Conservation (phyloP, 2,329 filamentous ascomycete genomes). For the Aspergillus terreus region DNA sequence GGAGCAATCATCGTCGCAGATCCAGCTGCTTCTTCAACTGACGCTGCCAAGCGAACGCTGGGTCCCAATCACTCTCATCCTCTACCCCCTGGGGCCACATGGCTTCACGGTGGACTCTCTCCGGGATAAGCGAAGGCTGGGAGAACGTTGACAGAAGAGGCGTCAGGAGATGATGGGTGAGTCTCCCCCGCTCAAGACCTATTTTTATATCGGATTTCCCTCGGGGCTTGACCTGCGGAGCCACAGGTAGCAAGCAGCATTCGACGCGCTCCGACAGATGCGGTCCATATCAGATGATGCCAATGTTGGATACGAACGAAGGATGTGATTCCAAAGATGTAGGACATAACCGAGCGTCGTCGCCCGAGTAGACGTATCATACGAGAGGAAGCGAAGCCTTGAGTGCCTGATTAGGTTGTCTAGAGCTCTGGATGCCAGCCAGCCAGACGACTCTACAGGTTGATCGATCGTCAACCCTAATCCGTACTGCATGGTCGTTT, state of each 20-base stretch:
- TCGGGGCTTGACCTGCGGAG: background rate
- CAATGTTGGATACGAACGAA: background rate
- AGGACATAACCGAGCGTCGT: background rate
- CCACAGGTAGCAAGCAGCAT: background rate
- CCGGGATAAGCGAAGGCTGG: constrained; percentile 12
- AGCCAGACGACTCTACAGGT: too few species aligned
- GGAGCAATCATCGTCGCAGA: constrained; percentile 12
- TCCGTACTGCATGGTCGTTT: too few species aligned
- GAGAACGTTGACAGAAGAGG: constrained; percentile 6
- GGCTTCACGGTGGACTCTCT: constrained; percentile 7
- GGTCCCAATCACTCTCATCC: constrained; percentile 3
- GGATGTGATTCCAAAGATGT: background rate
- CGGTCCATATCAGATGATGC: background rate
- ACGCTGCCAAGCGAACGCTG: constrained; percentile 2
- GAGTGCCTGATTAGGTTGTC: background rate
- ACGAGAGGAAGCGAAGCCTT: background rate
- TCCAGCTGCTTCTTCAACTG: background rate
- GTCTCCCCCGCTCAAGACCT: background rate
- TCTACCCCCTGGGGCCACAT: constrained; percentile 12
- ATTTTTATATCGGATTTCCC: background rate
- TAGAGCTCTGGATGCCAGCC: too few species aligned
- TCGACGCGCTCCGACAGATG: background rate
- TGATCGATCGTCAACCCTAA: too few species aligned
- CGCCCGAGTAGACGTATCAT: background rate
- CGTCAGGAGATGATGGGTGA: background rate